Percentiles rank a stretch among this genome's conserved stretches.
Conservation (phyloP, 2,329 filamentous ascomycete species). For the Claviceps purpurea region DNA sequence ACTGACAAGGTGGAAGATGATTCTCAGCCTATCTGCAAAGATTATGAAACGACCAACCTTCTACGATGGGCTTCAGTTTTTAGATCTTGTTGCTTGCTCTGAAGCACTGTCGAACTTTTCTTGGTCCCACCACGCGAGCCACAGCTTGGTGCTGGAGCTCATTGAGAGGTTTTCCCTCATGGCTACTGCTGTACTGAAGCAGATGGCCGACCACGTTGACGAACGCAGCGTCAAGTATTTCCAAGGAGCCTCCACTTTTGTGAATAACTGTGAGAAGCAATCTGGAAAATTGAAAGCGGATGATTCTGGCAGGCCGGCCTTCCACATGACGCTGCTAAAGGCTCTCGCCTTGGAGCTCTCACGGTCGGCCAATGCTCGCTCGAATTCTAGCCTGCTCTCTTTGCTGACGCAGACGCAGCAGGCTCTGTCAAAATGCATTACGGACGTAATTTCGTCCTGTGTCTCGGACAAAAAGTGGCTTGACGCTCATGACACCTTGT, state of each 20-base stretch:
- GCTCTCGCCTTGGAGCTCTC: conserved; percentile 17
- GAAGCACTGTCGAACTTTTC: conserved; percentile 18
- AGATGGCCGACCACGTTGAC: conserved; percentile 31
- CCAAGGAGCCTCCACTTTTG: conserved; percentile 14
- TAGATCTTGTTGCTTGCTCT: conserved; percentile 21
- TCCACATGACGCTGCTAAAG: conserved; percentile 24
- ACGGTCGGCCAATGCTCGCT: conserved; percentile 15
- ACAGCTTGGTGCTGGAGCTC: conserved; percentile 18
- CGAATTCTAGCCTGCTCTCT: conserved; percentile 12
- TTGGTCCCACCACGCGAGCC: conserved; percentile 10
- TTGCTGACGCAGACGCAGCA: conserved; percentile 14
- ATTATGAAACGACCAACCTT: conserved; percentile 38
- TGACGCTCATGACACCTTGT: conserved; percentile 9
- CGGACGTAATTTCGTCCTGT: conserved; percentile 14
- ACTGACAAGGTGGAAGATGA: conserved; percentile 19
- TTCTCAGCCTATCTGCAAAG: conserved; percentile 33
- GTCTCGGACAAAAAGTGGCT: conserved; percentile 19
- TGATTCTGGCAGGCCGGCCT: conserved; percentile 12
- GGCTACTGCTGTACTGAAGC: conserved; percentile 22
- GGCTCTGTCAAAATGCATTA: conserved; percentile 15
- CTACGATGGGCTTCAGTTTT: conserved; percentile 32
- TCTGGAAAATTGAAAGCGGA: not conserved
- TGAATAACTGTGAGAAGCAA: conserved; percentile 12
- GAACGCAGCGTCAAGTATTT: conserved; percentile 30
- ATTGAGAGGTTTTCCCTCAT: conserved; percentile 20